Evolutionary conservation across 2,329 filamentous ascomycete species (phyloP), one percentile per base, ranked within the genome.

Genomic region (Penicillium hesseltinei): DNA sequence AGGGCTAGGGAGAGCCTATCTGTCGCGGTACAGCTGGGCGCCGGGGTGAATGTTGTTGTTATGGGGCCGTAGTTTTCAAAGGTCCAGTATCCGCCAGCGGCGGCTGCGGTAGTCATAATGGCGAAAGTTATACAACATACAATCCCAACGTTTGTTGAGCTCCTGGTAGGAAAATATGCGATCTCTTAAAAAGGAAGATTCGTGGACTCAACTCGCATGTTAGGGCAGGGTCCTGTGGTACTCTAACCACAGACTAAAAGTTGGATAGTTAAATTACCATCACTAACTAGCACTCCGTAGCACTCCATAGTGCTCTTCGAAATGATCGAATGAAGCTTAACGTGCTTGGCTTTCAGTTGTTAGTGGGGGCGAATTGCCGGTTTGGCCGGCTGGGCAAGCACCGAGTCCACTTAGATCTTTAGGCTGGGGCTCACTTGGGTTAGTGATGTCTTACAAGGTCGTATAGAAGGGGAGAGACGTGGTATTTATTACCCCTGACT

Each of bases 1-100:
- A 3, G 2, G 23, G 40, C 23, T 9, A 43, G 40, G 4, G 40
- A 43, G 13, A 46, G 27, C n/a, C 47, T 35, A 25, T 51, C 21
- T 1, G 39, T 56, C 7, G 47, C 47, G 11, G 42, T 56, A 35
- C 54, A 56, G 39, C 54, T 56, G 21, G 54, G 40, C 4, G 39
- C 15, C 2, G 47, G 54, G 2, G 47, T 56, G 23, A 29, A 56
- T 8, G 54, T 47, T 36, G 47, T 56, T 23, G 54, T 56, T n/a
- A 56, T 11, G 8, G 54, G 40, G 13, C 54, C 54, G 11, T 45
- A 45, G 33, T 56, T 56, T n/a, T 43, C 40, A 1, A 43, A 43
- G 40, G 40, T 43, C 40, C 40, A 43, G 23, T 43, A 25, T 43
- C 40, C 40, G 40, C 21, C 15, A 6, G 7, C 21, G 23, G n/a